Conservation (phyloP, 768 basidiomycete genomes). For the Coprinellus micaceus region DNA sequence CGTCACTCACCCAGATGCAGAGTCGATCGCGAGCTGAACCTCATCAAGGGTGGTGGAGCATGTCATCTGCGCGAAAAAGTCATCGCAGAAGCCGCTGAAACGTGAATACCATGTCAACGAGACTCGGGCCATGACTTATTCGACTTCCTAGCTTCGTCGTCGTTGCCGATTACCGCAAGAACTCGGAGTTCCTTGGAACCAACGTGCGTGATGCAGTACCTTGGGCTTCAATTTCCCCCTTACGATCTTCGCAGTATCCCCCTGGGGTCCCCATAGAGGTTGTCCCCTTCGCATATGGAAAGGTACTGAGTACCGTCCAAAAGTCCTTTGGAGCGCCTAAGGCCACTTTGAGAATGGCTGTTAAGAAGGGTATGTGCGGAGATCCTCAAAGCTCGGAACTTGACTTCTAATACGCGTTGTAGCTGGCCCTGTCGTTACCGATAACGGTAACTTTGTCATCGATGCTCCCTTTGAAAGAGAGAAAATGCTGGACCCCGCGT, state of each 20-base stretch:
- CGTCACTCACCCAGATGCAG: slow-evolving; percentile 33
- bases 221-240: neutral
- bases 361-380: slow-evolving; percentile 53
- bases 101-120: slow-evolving; percentile 40
- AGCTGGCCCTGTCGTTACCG: slow-evolving; percentile 94
- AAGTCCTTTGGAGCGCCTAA: slow-evolving; percentile 58
- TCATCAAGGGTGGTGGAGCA: slow-evolving; percentile 96
- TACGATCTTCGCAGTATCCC: slow-evolving; percentile 50
- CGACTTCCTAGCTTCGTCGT: slow-evolving; percentile 63
- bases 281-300: slow-evolving; percentile 92
- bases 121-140: neutral
- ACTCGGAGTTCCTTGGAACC: slow-evolving; percentile 75
- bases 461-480: slow-evolving; percentile 86
- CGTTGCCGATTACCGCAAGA: slow-evolving; percentile 96
- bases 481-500: slow-evolving; percentile 61
- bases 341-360: slow-evolving; percentile 88
- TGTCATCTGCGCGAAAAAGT: slow-evolving; percentile 98
- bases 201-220: slow-evolving; percentile 50
- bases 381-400: too few relatives aligned
- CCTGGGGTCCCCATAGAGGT: slow-evolving; percentile 96
- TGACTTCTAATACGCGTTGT: slow-evolving; percentile 16
- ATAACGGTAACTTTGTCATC: slow-evolving; percentile 97
- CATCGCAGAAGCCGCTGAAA: slow-evolving; percentile 90
- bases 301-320: slow-evolving; percentile 71
- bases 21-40: slow-evolving; percentile 82